Percentiles rank a stretch among this genome's conserved stretches.
Evolutionary conservation across 768 basidiomycete species (phyloP).

Genomic region (Agrocybe pediades): DNA sequence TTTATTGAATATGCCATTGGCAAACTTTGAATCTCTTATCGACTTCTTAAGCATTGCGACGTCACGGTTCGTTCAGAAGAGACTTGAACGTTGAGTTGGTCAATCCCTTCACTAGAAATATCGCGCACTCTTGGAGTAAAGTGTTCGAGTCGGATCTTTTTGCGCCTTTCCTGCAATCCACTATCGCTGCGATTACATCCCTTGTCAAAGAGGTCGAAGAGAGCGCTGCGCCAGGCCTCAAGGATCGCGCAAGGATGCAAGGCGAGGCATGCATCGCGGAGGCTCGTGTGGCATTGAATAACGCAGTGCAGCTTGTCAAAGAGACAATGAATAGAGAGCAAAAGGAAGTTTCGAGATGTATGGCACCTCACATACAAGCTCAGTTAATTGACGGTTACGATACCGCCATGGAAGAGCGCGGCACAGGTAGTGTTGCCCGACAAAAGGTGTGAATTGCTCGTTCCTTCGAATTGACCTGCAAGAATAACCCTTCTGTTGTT

Average conservation of each 20-base stretch:
- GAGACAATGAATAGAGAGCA: conserved; percentile 54
- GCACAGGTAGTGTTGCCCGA: conserved; percentile 56
- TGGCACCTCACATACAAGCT: conserved; percentile 56
- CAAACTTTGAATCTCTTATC: no score
- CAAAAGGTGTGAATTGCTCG: conserved; percentile 47
- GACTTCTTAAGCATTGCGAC: conserved; percentile 44
- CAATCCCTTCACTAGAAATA: conserved; percentile 58
- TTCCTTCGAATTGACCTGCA: not conserved
- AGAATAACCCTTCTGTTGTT: not conserved
- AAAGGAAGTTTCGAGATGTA: conserved; percentile 59
- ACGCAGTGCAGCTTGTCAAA: conserved; percentile 47
- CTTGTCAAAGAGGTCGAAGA: conserved; percentile 54
- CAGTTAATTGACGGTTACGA: conserved; percentile 55
- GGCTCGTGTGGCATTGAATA: conserved; percentile 47
- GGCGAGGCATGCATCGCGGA: conserved; percentile 54
- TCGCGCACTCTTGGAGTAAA: conserved; percentile 58
- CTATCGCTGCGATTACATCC: conserved; percentile 36
- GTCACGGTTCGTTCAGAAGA: conserved; percentile 55
- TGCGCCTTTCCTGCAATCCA: conserved; percentile 42
- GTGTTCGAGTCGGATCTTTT: conserved; percentile 66
- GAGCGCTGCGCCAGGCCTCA: conserved; percentile 50
- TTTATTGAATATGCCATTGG: no score
- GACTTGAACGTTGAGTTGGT: conserved; percentile 63
- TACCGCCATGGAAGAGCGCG: conserved; percentile 54
- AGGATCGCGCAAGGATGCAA: conserved; percentile 52